Base-by-base conservation (phyloP, 2,329 filamentous ascomycete species). In the Fusarium camptoceras region DNA sequence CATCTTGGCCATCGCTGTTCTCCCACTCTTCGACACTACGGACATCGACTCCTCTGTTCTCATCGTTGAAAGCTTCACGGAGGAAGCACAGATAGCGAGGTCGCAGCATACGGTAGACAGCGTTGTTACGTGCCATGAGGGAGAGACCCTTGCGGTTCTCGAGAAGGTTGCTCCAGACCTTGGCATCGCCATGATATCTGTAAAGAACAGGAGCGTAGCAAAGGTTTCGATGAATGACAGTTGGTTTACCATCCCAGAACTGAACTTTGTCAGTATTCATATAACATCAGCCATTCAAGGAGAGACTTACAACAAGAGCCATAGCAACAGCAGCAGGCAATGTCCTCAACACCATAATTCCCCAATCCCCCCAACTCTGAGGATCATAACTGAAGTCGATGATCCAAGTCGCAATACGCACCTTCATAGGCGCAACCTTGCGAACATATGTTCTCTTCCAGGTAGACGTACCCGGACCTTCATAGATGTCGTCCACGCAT, bases 91-190 rank as follows among this genome's bases (percentile, higher is more conserved):
- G 57, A 44, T 73, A 73, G 6, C 73, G 72, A 41, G 73, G 74
- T 8, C 69, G 55, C 22, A 76, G 3, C 64, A 73, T 62, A 14
- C 65, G 71, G 51, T 76, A 76, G 16, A 68, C 48, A 18, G 73
- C 59, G 15, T 75, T 76, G 39, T 72, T 74, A 3, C 73, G 64
- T 20, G 63, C 63, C 60, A 72, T 59, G 16, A 71, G 56, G 14
- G 71, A 64, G 3, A 72, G 30, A 11, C 71, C 73, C 30, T 72
- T 75, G 25, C 55, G 61, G 46, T 75, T 74, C 55, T 75, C 73
- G n/a, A 74, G 68, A 28, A 73, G 42, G 48, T 75, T 75, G 37
- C 70, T 75, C 73, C 73, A 75, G 11, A 75, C 73, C 51, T 75
- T 75, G 44, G 72, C 69, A 47, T 70, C 60, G 11, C 73, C 73